Evolutionary conservation across 2,329 filamentous ascomycete species (phyloP).

Genomic region (Berkeleyomyces rouxiae): DNA sequence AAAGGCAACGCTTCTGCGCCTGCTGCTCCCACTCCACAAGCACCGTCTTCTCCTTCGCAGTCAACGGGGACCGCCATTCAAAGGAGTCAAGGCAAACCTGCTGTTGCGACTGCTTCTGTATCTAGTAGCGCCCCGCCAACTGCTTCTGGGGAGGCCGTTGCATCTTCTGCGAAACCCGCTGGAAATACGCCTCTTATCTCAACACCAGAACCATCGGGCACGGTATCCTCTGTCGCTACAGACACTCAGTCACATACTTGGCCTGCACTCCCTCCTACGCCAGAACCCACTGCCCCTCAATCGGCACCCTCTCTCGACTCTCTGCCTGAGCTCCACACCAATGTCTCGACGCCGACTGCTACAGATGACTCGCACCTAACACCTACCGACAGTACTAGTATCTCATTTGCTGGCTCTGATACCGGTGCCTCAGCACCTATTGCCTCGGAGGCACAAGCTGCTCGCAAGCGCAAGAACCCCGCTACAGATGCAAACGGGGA

Average conservation of each 20-base stretch:
- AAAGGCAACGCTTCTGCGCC: background rate
- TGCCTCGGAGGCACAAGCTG: background rate
- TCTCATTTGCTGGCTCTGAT: conserved; percentile 8
- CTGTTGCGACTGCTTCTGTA: background rate
- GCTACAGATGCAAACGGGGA: background rate
- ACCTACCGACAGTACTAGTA: conserved; percentile 6
- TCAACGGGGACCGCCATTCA: background rate
- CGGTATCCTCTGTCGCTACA: background rate
- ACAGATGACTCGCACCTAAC: conserved; percentile 11
- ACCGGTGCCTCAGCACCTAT: background rate
- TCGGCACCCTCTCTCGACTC: conserved; percentile 4
- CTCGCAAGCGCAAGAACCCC: conserved; percentile 4
- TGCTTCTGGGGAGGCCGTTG: background rate
- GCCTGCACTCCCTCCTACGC: background rate
- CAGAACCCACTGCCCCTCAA: background rate
- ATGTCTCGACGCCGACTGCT: conserved; percentile 7
- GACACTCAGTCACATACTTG: background rate
- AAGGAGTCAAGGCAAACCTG: background rate
- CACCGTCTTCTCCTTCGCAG: background rate
- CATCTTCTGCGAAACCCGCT: background rate
- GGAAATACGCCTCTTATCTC: background rate
- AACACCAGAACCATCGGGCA: background rate
- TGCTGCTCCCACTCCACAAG: conserved; percentile 1
- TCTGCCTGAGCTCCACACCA: conserved; percentile 10
- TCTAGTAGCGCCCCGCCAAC: background rate